Conservation (phyloP, 2,329 filamentous ascomycete species). For the Colletotrichum falcatum region DNA sequence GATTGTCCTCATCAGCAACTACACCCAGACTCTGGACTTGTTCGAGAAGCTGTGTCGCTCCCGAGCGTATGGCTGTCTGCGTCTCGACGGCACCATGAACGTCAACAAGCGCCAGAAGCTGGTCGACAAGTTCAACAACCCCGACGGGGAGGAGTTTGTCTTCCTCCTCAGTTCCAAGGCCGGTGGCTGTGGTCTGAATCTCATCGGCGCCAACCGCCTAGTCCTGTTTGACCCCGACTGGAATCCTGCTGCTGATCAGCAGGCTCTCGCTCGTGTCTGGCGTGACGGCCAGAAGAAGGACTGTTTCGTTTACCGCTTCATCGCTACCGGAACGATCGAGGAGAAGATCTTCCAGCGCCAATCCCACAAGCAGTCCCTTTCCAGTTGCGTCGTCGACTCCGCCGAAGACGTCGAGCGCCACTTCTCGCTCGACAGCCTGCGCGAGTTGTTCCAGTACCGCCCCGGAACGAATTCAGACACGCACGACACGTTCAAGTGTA, state of each 20-base stretch:
- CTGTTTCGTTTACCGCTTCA: slow-evolving; percentile 99
- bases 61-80: slow-evolving; percentile 85
- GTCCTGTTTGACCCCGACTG: slow-evolving; percentile 97
- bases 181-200: slow-evolving; percentile 94
- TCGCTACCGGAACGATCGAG: slow-evolving; percentile 96
- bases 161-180: slow-evolving; percentile 98
- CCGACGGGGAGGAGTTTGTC: slow-evolving; percentile 88
- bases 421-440: slow-evolving; percentile 89
- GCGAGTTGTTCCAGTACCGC: slow-evolving; percentile 95
- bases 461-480: slow-evolving; percentile 89
- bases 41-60: slow-evolving; percentile 92
- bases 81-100: slow-evolving; percentile 97
- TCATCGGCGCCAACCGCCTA: slow-evolving; percentile 93
- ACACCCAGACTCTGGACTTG: slow-evolving; percentile 94
- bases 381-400: slow-evolving; percentile 94
- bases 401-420: slow-evolving; percentile 97
- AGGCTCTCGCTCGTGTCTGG: slow-evolving; percentile 97
- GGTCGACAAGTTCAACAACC: slow-evolving; percentile 97
- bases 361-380: slow-evolving; percentile 96
- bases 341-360: slow-evolving; percentile 99
- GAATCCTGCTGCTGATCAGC: slow-evolving; percentile 98
- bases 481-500: slow-evolving; percentile 99
- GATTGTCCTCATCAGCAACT: slow-evolving; percentile 98
- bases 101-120: slow-evolving; percentile 97
- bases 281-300: slow-evolving; percentile 99